Evolutionary conservation across 2,329 filamentous ascomycete species (phyloP), one percentile per base, ranked within the genome.

Genomic region (Trichoderma arundinaceum): DNA sequence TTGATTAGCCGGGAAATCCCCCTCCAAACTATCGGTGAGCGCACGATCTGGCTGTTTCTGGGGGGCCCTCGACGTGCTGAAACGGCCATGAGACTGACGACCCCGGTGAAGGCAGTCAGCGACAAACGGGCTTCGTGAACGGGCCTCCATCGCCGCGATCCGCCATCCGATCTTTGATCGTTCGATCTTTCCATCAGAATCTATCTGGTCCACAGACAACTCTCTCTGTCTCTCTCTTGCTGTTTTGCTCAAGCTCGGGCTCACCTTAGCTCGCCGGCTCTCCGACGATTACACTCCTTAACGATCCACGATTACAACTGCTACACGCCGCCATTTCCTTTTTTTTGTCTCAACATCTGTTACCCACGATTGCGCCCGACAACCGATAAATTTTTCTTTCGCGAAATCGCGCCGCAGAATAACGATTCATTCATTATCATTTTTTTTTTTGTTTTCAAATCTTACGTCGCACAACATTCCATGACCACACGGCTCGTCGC

Each of bases 11-110:
- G n/a, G 43, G 33, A 15, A 28, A 35, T 19, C 44, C 22, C 35
- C 39, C 48, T 41, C 48, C 62, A 43, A 59, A 60, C 48, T 53
- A 60, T 67, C 61, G 65, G 65, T 67, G 65, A 67, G 65, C 54
- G 65, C 53, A 49, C 35, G 28, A 13, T 44, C 33, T 51, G 32
- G 64, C 4, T 52, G 64, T 56, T 35, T 28, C 9, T 41, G 43
- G 57, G 35, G 17, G 49, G 39, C 17, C 41, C 8, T 19, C 19
- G 35, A 19, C 39, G 59, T 43, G 59, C 46, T 61, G 59, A 64
- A 48, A 46, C 59, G 33, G 52, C 32, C 41, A 38, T n/a, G 22
- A 28, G 22, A 56, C 61, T 64, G 48, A 62, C 59, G 39, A 53
- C 39, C 52, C 59, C 41, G 52, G 51, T 57, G 32, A 56, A 54